A percentile compares a stretch with the other conserved stretches of the same genome.
Conservation (phyloP, 371 early-diverging fungal genomes). For the Scutellospora calospora region DNA sequence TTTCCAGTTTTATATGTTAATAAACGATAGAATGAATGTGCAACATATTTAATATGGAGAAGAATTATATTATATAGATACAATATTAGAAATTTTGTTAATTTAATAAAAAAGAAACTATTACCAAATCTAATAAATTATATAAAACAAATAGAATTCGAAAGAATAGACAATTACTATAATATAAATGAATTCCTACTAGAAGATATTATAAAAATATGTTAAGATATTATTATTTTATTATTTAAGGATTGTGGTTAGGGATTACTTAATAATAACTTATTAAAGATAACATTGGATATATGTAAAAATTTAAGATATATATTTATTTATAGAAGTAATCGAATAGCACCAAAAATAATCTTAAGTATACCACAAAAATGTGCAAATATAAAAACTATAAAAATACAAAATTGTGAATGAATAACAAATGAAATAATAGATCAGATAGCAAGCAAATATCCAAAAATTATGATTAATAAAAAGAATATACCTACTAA, state of each 20-base stretch:
- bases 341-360: slow-evolving; percentile 25
- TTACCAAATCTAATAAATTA: slow-evolving; percentile 6
- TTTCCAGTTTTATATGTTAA: too few relatives aligned
- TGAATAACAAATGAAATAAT: slow-evolving; percentile 22
- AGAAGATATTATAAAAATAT: too few relatives aligned
- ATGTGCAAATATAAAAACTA: slow-evolving; percentile 25
- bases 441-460: slow-evolving; percentile 16
- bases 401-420: slow-evolving; percentile 37
- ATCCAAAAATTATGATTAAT: slow-evolving; percentile 28
- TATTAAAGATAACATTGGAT: slow-evolving; percentile 33
- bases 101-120: slow-evolving; percentile 7
- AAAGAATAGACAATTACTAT: too few relatives aligned
- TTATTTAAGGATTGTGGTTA: too few relatives aligned
- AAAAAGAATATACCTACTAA: not conserved
- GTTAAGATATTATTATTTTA: too few relatives aligned
- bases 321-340: slow-evolving; percentile 31
- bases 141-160: too few relatives aligned
- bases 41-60: too few relatives aligned
- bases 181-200: too few relatives aligned
- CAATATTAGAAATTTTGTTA: too few relatives aligned
- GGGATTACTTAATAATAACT: not conserved
- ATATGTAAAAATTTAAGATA: slow-evolving; percentile 10
- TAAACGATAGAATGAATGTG: too few relatives aligned
- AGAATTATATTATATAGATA: too few relatives aligned
- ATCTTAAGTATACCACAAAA: slow-evolving; percentile 30